Base-by-base conservation (phyloP, 2,329 filamentous ascomycete genomes). In the Ophiosphaerella herpotricha region DNA sequence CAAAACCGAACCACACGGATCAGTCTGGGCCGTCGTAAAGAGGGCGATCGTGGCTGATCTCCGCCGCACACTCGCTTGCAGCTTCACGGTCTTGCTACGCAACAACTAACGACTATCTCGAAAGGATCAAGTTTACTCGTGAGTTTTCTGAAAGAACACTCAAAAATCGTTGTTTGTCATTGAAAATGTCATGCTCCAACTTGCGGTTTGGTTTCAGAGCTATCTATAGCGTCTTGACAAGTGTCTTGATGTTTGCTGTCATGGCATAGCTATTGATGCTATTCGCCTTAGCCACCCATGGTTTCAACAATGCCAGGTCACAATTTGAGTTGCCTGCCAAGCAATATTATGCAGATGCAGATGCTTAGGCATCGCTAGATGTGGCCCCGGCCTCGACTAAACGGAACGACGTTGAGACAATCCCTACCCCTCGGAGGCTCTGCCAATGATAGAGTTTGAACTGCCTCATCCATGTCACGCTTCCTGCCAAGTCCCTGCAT, bases 281-380 rank as follows among this genome's bases (percentile, higher is more conserved):
- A 29, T 43, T 38, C 43, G 36, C 46, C 54, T 54, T 52, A 58
- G 58, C 55, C 54, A 54, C 52, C 47, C 48, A 47, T 24, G 35
- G 61, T 61, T 61, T 67, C 64, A 66, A 48, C 18, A 56, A 50
- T 43, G 42, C 47, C 54, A 53, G 43, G 47, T 40, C 43, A 55
- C 33, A 13, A 50, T 53, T 60, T 53, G 52, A 60, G 57, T 57
- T 58, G 39, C 36, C 35, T 39, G 62, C 63, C 61, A 70, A 68
- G 66, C 61, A 59, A 60, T 54, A 11, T 50, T 41, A 45, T 46
- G 48, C 50, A 50, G 57, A 55, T 38, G 48, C 36, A 48, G 52
- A 60, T 61, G 56, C 63, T 64, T 64, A 59, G 51, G 51, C 39
- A 55, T 46, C 32, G 33, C 43, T 23, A 26, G 18, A 43, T n/a